These are phyloP conservation scores for Schizonepeta tenuifolia DNA, from an alignment of 257 asterid genomes.

Conservation along the genomic window DNA sequence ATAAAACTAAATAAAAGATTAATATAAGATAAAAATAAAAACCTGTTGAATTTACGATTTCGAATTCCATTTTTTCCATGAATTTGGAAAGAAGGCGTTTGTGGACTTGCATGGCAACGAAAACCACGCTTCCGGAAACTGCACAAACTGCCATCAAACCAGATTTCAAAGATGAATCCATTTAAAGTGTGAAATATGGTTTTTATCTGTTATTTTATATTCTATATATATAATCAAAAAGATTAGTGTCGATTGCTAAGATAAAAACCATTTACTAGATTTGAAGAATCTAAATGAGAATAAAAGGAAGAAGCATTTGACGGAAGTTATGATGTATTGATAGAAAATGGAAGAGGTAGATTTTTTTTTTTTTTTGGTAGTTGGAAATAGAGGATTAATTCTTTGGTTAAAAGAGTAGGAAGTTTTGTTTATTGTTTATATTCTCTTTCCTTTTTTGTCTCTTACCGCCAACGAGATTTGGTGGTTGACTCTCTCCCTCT, in stretches of 20 bases:
- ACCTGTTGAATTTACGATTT: slow-evolving; percentile 51
- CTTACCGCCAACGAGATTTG: slow-evolving; percentile 19
- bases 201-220: slow-evolving; percentile 1
- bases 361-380: background rate
- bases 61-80: slow-evolving; percentile 74
- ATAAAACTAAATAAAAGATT: background rate
- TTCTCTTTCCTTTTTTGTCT: background rate
- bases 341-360: background rate
- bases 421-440: background rate
- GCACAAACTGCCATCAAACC: slow-evolving; percentile 86
- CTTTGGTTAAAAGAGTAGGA: background rate
- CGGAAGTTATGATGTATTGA: background rate
- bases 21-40: background rate
- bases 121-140: slow-evolving; percentile 83
- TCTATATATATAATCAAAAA: background rate
- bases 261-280: slow-evolving; percentile 40
- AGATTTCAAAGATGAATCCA: slow-evolving; percentile 60
- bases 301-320: slow-evolving; percentile 38
- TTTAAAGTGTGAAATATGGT: slow-evolving; percentile 11
- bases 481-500: slow-evolving; percentile 1
- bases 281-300: slow-evolving; percentile 34
- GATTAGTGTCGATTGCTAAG: slow-evolving; percentile 26
- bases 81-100: slow-evolving; percentile 82
- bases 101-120: slow-evolving; percentile 78
- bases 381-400: slow-evolving; percentile 14